Evolutionary conservation across 208 protist species (phyloP), one percentile per base, ranked within the genome.

Genomic region (Acanthamoeba divionensis): DNA sequence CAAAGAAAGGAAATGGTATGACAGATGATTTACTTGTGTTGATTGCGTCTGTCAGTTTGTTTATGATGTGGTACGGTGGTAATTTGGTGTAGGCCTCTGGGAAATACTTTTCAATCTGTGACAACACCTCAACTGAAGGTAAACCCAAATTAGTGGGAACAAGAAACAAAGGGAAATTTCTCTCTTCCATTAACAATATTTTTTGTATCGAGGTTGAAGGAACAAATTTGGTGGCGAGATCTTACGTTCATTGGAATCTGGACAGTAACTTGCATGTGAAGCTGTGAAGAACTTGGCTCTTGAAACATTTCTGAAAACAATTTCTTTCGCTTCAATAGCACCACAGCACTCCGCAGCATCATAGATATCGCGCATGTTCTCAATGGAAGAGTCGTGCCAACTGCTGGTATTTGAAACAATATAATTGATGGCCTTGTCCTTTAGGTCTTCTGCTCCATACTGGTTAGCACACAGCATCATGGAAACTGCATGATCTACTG

Each of bases 391-490:
- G 18, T n/a, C n/a, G 18, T 24, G 18, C 52, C 52, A 24, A 24
- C n/a, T 60, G 18, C 52, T 60, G n/a, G 52, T 24, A 60, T 60
- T n/a, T 60, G 33, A 63, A 50, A 63, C 6, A 26, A 83, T 38
- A 36, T 41, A 67, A 26, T n/a, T 29, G 7, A 36, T 26, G 31
- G 55, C 79, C 36, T 31, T 10, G 12, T 26, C 18, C 31, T 47
- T 48, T 3, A 87, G 36, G 18, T 87, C 79, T 2, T 67, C 79
- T 1, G 67, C 79, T 7, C 55, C 54, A 57, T 87, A 87, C 55
- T 87, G 79, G 31, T 87, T 65, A 41, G 79, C 79, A 15, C 44
- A 3, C 48, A 87, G 44, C n/a, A 41, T 52, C 29, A 87, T 31
- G 15, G 71, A 45, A 24, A 82, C 48, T 36, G 71, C 71, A 52